These are phyloP conservation scores for Vaccinium darrowii DNA, from an alignment of 148 eudicot genomes.

Conservation along the genomic window DNA sequence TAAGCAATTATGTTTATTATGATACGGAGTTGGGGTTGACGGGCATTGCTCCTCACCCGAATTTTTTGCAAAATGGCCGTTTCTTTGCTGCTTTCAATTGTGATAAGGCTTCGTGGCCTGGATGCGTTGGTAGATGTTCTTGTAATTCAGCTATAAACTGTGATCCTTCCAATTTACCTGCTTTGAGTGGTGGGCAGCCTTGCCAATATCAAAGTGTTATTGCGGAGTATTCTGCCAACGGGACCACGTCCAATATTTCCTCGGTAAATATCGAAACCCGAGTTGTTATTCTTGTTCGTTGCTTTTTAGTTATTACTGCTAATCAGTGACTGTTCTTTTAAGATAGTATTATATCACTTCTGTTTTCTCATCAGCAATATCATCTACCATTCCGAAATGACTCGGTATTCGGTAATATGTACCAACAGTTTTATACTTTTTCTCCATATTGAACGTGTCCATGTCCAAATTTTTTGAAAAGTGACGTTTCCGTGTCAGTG, in stretches of 20 bases:
- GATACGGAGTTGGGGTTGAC: slow-evolving; percentile 68
- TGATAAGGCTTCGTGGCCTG: slow-evolving; percentile 67
- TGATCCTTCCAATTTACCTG: slow-evolving; percentile 67
- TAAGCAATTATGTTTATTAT: slow-evolving; percentile 65
- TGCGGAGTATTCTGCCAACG: slow-evolving; percentile 66
- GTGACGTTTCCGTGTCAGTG: not conserved
- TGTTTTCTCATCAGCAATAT: not conserved
- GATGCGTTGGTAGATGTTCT: slow-evolving; percentile 76
- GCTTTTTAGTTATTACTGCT: not conserved
- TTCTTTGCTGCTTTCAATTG: slow-evolving; percentile 83
- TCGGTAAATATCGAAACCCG: slow-evolving; percentile 37
- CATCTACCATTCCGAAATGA: not conserved
- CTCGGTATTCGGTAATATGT: not conserved
- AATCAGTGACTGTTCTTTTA: not conserved
- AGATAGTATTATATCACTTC: not conserved
- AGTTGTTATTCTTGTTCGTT: not conserved
- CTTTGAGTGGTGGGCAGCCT: slow-evolving; percentile 63
- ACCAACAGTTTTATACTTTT: not conserved
- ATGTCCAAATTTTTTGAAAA: not conserved
- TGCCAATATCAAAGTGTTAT: slow-evolving; percentile 78
- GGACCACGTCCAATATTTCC: slow-evolving; percentile 46
- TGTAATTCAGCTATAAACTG: slow-evolving; percentile 80
- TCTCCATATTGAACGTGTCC: not conserved
- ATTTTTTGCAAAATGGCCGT: slow-evolving; percentile 67
- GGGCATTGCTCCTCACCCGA: slow-evolving; percentile 83